phyloP scores from a whole-genome alignment of 345 rosid species.

The Bruguiera parviflora region DNA sequence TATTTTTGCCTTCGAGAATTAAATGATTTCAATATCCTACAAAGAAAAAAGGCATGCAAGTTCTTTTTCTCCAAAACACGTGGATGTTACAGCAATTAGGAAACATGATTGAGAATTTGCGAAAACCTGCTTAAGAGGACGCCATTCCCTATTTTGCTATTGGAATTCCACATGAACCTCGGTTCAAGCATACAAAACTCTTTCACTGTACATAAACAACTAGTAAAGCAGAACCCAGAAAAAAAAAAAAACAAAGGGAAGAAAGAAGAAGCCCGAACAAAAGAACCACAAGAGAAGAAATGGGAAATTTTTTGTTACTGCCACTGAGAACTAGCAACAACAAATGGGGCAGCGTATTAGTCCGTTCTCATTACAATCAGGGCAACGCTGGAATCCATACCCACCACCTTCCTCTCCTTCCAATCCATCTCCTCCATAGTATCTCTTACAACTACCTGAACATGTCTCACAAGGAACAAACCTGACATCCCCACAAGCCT shows the following conservation, averaged over 20 bases:
- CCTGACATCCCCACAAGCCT: slow-evolving; percentile 85
- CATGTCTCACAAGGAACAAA: slow-evolving; percentile 92
- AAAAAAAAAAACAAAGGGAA: not conserved
- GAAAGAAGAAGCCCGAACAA: not conserved
- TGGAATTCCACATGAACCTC: slow-evolving; percentile 10
- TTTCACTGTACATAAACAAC: slow-evolving; percentile 40
- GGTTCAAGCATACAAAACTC: slow-evolving; percentile 6
- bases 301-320: too few species aligned
- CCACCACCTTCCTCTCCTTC: slow-evolving; percentile 35
- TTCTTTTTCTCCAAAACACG: not conserved
- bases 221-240: not conserved
- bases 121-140: slow-evolving; percentile 3
- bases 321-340: slow-evolving; percentile 38
- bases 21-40: not conserved
- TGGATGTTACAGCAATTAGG: slow-evolving; percentile 10
- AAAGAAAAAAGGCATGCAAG: slow-evolving; percentile 9
- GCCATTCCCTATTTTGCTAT: slow-evolving; percentile 6
- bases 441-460: slow-evolving; percentile 86
- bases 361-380: slow-evolving; percentile 37
- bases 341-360: slow-evolving; percentile 43
- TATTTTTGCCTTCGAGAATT: not conserved
- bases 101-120: slow-evolving; percentile 3
- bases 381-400: slow-evolving; percentile 45
- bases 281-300: slow-evolving; percentile 1
- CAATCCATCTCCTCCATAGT: slow-evolving; percentile 35